These are phyloP conservation scores for Gnomoniopsis smithogilvyi DNA, from an alignment of 2,329 filamentous ascomycete species.

Conservation along the genomic window DNA sequence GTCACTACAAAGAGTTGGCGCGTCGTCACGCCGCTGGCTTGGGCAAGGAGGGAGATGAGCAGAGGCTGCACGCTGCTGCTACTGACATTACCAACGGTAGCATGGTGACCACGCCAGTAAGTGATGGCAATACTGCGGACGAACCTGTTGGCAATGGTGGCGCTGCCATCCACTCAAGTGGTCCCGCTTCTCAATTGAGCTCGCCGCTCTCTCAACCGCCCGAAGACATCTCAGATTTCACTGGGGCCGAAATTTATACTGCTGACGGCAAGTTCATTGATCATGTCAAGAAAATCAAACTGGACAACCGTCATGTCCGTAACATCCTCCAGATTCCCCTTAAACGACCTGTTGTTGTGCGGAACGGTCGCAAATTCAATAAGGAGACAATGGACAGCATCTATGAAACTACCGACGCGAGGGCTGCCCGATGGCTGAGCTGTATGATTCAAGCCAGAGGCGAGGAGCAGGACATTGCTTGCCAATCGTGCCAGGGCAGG, in stretches of 20 bases:
- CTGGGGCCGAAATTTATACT: conserved; percentile 33
- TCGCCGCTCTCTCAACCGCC: conserved; percentile 12
- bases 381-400: conserved; percentile 36
- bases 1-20: conserved; percentile 11
- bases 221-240: conserved; percentile 15
- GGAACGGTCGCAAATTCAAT: conserved; percentile 39
- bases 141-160: background rate
- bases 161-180: background rate
- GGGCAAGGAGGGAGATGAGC: background rate
- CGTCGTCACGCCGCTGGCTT: background rate
- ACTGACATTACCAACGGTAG: background rate
- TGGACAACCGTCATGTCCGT: conserved; percentile 38
- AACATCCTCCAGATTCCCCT: conserved; percentile 35
- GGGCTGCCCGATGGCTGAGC: conserved; percentile 43
- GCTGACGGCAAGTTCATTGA: conserved; percentile 36
- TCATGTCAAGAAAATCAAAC: conserved; percentile 32
- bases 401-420: conserved; percentile 38
- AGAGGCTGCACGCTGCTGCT: background rate
- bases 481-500: conserved; percentile 38
- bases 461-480: conserved; percentile 35
- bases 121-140: background rate
- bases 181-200: conserved; percentile 3
- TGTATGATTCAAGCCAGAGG: conserved; percentile 51
- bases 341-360: conserved; percentile 38
- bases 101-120: background rate